phyloP scores from a whole-genome alignment of 2,329 filamentous ascomycete species.

The Paracoccidioides lutzii region DNA sequence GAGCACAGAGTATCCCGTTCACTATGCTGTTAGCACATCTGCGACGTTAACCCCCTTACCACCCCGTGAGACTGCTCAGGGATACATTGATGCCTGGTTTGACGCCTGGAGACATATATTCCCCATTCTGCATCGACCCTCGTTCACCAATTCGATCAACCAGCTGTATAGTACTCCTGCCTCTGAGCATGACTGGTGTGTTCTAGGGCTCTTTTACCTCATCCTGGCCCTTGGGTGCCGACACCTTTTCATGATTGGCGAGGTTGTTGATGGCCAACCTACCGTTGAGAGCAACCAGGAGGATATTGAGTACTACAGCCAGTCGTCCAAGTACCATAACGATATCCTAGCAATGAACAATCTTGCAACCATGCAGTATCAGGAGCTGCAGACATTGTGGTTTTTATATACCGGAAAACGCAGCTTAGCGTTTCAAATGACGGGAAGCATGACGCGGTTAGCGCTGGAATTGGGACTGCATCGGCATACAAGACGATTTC shows the following conservation, averaged over 20 bases:
- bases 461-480: constrained; percentile 9
- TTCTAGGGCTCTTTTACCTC: constrained; percentile 8
- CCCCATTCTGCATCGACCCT: constrained; percentile 9
- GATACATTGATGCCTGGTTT: constrained; percentile 8
- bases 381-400: constrained; percentile 9
- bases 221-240: constrained; percentile 9
- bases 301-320: constrained; percentile 8
- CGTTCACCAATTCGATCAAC: constrained; percentile 6
- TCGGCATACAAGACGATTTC: constrained; percentile 8
- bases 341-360: constrained; percentile 5
- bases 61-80: constrained; percentile 6
- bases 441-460: constrained; percentile 7
- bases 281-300: constrained; percentile 6
- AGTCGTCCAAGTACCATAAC: constrained; percentile 7
- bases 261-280: background rate
- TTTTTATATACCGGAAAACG: constrained; percentile 10
- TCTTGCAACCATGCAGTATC: constrained; percentile 8
- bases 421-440: constrained; percentile 9
- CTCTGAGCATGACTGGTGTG: background rate
- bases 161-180: constrained; percentile 2
- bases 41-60: constrained; percentile 1
- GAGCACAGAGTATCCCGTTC: constrained; percentile 6
- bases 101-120: constrained; percentile 9
- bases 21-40: background rate
- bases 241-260: constrained; percentile 6